phyloP scores from a whole-genome alignment of 345 rosid genomes.

The Barbarea vulgaris region DNA sequence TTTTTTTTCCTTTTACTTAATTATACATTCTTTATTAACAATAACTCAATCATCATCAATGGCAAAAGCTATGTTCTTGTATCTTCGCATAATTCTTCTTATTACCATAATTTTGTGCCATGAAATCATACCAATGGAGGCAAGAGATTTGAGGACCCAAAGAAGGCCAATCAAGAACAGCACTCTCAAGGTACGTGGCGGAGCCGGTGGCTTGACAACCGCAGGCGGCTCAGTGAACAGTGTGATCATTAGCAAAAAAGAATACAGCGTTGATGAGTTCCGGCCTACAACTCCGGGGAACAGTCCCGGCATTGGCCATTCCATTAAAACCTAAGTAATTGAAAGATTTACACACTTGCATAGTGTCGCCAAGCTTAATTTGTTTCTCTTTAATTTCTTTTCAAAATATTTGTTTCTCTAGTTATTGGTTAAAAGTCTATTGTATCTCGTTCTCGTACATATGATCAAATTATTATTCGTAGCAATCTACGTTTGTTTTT shows the following conservation, averaged over 20 bases:
- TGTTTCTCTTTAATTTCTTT: background rate
- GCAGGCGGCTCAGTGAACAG: background rate
- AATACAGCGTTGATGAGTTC: constrained; percentile 44
- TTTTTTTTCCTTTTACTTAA: background rate
- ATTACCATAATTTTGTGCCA: constrained; percentile 38
- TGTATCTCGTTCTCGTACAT: constrained; percentile 26
- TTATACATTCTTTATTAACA: background rate
- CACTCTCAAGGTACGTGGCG: background rate
- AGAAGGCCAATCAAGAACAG: constrained; percentile 20
- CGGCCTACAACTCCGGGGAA: constrained; percentile 47
- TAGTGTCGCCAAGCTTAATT: background rate
- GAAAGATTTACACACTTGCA: background rate
- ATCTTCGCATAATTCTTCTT: constrained; percentile 32
- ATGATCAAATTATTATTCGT: constrained; percentile 1
- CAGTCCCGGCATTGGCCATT: constrained; percentile 40
- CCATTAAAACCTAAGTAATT: constrained; percentile 16
- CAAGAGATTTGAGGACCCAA: constrained; percentile 42
- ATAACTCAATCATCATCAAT: constrained; percentile 31
- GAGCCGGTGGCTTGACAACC: constrained; percentile 12
- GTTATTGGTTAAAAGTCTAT: background rate
- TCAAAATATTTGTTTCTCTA: background rate
- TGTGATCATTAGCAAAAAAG: constrained; percentile 29
- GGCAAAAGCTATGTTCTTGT: constrained; percentile 23
- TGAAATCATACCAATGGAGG: constrained; percentile 41
- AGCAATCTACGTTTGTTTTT: background rate